A percentile compares a stretch with the other conserved stretches of the same genome.
phyloP scores from a whole-genome alignment of 768 basidiomycete genomes.

The Strobilomyces confusus region DNA sequence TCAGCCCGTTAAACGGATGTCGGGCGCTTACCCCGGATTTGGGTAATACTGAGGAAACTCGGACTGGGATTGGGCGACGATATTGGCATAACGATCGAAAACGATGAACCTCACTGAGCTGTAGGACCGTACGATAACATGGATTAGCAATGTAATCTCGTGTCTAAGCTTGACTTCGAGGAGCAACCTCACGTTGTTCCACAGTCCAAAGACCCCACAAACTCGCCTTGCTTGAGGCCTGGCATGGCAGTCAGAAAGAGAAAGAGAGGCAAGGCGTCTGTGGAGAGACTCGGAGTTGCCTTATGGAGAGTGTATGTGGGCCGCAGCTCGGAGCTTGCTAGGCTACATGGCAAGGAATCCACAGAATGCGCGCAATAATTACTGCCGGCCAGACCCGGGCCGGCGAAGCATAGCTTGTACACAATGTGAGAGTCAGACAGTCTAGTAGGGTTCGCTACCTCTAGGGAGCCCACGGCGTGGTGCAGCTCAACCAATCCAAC shows the following conservation, averaged over 20 bases:
- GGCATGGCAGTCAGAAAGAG: constrained; percentile 25
- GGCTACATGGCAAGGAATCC: neutral
- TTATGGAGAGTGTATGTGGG: constrained; percentile 9
- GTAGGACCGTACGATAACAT: constrained; percentile 1
- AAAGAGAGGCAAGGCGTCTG: neutral
- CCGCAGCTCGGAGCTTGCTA: neutral
- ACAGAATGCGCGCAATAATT: no score
- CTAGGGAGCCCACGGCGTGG: neutral
- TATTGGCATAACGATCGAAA: constrained; percentile 83
- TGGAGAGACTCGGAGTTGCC: constrained; percentile 3
- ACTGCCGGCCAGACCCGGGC: neutral
- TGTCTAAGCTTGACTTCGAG: neutral
- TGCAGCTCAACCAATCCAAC: neutral
- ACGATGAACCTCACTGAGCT: constrained; percentile 91
- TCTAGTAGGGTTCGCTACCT: neutral
- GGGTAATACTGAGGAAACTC: constrained; percentile 96
- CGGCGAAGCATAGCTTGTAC: neutral
- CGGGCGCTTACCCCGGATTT: constrained; percentile 63
- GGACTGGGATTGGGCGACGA: constrained; percentile 83
- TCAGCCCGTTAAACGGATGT: neutral
- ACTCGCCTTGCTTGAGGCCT: constrained; percentile 60
- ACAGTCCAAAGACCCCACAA: constrained; percentile 91
- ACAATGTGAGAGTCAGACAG: neutral
- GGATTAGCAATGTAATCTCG: neutral
- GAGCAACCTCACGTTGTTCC: constrained; percentile 77